Base-by-base conservation (phyloP, 2,329 filamentous ascomycete genomes). In the Hymenotorrendiella dingleyae region DNA sequence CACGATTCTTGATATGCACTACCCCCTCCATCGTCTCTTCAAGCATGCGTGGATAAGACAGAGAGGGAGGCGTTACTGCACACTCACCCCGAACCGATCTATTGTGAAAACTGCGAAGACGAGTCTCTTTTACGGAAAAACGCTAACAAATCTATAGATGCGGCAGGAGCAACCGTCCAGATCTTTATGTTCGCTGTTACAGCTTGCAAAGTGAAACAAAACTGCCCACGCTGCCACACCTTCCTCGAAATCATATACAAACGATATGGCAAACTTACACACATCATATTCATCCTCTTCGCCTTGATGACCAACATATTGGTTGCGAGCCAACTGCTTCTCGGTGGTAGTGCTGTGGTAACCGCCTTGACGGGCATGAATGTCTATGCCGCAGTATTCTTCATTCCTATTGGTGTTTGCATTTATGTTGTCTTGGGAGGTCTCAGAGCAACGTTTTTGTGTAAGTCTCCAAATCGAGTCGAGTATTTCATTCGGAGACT, bases 181-280 rank as follows among this genome's bases (percentile, higher is more conserved):
- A 40, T 40, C 17, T 40, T 40, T 28, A 40, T 40, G 38, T 40
- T 40, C 27, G 28, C 38, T 29, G 66, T 67, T 12, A 62, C 68
- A 27, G 64, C 65, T 4, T 60, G 66, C 42, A 64, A 66, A 43
- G 61, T 67, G 50, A 67, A 68, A 47, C 50, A 55, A 6, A 60
- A 64, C 42, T 60, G 63, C 1, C 63, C 65, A 1, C 59, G 62
- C 9, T 64, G 64, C 1, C 66, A 68, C 48, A 68, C 66, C 1
- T 67, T 66, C 44, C 64, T 62, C 6, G 66, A 69, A 49, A 67
- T 68, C 35, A 60, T 69, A 3, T 55, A 63, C 7, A 53, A 54
- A 5, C 57, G 65, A 6, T 63, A 69, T 45, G 67, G 66, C 2
- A 58, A 53, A 14, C 29, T 58, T 2, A 63, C 63, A 2, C 66